Conservation (phyloP, 768 basidiomycete genomes). For the Suillus decipiens region DNA sequence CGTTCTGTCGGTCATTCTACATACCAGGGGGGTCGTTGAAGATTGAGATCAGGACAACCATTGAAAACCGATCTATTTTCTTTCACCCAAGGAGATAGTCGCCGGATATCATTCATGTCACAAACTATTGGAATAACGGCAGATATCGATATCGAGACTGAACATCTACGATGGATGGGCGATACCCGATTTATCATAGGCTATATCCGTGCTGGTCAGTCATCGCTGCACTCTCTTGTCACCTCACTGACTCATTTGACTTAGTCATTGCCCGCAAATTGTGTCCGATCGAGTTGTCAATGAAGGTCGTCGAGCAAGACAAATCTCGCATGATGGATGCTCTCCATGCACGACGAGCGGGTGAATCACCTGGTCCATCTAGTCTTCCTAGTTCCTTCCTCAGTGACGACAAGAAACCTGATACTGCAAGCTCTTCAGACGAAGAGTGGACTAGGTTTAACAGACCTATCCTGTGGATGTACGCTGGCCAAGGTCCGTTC, state of each 20-base stretch:
- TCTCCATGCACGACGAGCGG: conserved; percentile 41
- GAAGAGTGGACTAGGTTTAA: conserved; percentile 76
- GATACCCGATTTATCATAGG: conserved; percentile 77
- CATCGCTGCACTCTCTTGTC: conserved; percentile 5
- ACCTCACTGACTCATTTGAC: not conserved
- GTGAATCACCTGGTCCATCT: conserved; percentile 14
- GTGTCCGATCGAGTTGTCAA: conserved; percentile 71
- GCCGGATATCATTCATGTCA: conserved; percentile 77
- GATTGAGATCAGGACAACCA: conserved; percentile 51
- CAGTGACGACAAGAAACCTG: conserved; percentile 16
- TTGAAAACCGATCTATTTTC: conserved; percentile 82
- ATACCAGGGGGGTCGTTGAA: conserved; percentile 7
- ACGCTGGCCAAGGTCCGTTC: conserved; percentile 80
- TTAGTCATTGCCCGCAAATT: conserved; percentile 59
- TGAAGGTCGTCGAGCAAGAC: conserved; percentile 69
- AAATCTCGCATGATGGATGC: conserved; percentile 68
- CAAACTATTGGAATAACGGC: conserved; percentile 85
- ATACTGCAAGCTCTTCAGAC: conserved; percentile 37
- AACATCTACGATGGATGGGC: conserved; percentile 86
- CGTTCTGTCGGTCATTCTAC: not conserved
- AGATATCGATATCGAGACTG: conserved; percentile 82
- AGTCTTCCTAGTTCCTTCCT: conserved; percentile 13
- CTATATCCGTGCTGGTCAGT: conserved; percentile 65
- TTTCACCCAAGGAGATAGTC: conserved; percentile 64
- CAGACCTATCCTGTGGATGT: conserved; percentile 67